phyloP scores from a whole-genome alignment of 805 yeast species.

The Schizosaccharomyces lindneri region DNA sequence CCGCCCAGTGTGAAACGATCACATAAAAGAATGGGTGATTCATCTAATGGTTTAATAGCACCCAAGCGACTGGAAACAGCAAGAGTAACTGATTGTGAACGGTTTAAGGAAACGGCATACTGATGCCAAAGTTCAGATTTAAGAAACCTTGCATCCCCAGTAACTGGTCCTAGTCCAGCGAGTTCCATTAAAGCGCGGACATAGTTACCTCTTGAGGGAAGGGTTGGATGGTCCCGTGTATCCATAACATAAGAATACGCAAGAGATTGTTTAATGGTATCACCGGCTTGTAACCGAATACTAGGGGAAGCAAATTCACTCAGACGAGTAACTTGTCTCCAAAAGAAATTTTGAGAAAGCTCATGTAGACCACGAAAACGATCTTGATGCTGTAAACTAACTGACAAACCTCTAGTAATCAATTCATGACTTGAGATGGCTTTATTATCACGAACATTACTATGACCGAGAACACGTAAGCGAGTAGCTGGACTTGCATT shows the following conservation, averaged over 20 bases:
- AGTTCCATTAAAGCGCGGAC: conserved; percentile 23
- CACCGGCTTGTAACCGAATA: conserved; percentile 34
- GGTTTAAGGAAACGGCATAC: conserved; percentile 12
- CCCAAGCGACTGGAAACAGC: conserved; percentile 31
- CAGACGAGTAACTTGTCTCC: conserved; percentile 29
- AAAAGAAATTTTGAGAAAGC: conserved; percentile 35
- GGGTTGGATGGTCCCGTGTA: conserved; percentile 19
- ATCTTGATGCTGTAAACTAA: neutral
- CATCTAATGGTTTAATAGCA: conserved; percentile 20
- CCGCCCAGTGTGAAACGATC: conserved; percentile 79
- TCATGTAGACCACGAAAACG: conserved; percentile 21
- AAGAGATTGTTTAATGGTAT: conserved; percentile 32
- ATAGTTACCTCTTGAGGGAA: conserved; percentile 24
- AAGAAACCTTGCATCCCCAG: conserved; percentile 14
- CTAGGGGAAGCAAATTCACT: conserved; percentile 25
- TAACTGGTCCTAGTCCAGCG: conserved; percentile 13
- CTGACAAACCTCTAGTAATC: conserved; percentile 18
- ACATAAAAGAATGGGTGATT: conserved; percentile 27
- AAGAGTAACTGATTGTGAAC: conserved; percentile 22
- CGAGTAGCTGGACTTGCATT: neutral
- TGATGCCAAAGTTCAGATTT: conserved; percentile 15
- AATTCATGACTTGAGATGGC: conserved; percentile 31
- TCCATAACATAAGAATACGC: conserved; percentile 21
- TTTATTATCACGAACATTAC: neutral
- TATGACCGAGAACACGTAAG: neutral